Percentiles rank a stretch among this genome's conserved stretches.
phyloP scores from a whole-genome alignment of 139 green algal genomes.

The Nannochloris sp. region DNA sequence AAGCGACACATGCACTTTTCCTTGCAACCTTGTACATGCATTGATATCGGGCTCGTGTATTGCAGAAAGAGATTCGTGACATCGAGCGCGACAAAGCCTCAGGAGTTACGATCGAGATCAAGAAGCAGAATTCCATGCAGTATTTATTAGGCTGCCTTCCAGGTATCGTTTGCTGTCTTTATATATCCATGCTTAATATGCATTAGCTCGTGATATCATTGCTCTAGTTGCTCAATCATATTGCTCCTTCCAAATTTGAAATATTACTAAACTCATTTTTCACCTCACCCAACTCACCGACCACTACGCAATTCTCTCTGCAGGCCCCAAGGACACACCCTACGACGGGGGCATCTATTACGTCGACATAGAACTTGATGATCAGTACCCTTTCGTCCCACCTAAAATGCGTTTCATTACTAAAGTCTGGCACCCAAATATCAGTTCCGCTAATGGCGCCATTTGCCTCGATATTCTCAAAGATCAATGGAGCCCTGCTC shows the following conservation, averaged over 20 bases:
- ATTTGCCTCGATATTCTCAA: conserved; percentile 99
- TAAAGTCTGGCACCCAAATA: conserved; percentile 98
- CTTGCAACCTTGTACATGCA: no score
- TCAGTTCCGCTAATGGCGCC: conserved; percentile 82
- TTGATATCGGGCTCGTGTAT: no score
- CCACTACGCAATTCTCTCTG: background rate
- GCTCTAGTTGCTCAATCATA: background rate
- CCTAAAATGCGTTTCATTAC: conserved; percentile 98
- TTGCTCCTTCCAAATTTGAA: background rate
- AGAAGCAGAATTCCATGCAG: conserved; percentile 49
- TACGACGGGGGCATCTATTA: conserved; percentile 74
- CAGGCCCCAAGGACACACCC: conserved; percentile 81
- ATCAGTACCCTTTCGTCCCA: conserved; percentile 93
- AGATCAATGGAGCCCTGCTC: conserved; percentile 94
- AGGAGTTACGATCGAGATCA: conserved; percentile 73
- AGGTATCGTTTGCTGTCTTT: conserved; percentile 36
- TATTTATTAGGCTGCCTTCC: conserved; percentile 62
- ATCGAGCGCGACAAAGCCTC: conserved; percentile 75
- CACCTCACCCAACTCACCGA: background rate
- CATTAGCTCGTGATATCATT: no score
- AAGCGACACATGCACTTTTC: background rate
- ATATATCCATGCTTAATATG: no score
- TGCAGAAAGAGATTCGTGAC: conserved; percentile 82
- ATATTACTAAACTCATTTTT: background rate
- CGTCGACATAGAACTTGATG: conserved; percentile 78